Conservation (phyloP, 345 rosid genomes). For the Luvunga scandens region DNA sequence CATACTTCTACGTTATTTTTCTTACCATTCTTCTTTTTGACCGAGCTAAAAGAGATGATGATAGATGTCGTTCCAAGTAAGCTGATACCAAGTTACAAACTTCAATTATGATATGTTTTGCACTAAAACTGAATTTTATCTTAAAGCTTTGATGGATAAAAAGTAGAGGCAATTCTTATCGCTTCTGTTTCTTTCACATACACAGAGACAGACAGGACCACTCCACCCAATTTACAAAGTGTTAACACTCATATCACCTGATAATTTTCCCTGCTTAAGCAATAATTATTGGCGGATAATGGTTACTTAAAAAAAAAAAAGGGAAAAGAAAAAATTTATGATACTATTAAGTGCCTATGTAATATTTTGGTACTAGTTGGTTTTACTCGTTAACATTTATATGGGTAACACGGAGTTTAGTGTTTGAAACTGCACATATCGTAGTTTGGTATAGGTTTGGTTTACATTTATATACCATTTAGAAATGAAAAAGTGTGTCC, state of each 20-base stretch:
- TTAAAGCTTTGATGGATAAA: neutral
- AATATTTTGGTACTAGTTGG: too few species aligned
- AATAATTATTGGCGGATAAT: slow-evolving; percentile 21
- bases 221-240: neutral
- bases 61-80: slow-evolving; percentile 92
- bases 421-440: slow-evolving; percentile 16
- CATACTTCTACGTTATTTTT: slow-evolving; percentile 70
- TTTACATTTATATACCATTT: neutral
- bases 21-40: slow-evolving; percentile 91
- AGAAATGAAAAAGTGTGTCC: neutral
- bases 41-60: slow-evolving; percentile 96
- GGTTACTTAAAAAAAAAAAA: neutral
- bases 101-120: neutral
- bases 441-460: neutral
- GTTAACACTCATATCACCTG: too few species aligned
- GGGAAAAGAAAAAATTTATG: too few species aligned
- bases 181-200: neutral
- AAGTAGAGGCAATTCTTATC: neutral
- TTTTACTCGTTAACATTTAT: too few species aligned
- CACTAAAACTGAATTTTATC: neutral
- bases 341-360: too few species aligned
- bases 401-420: neutral
- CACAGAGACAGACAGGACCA: neutral
- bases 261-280: neutral
- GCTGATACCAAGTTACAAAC: slow-evolving; percentile 19